Percentiles rank a stretch among this genome's conserved stretches.
phyloP scores from a whole-genome alignment of 345 rosid species.

The Gossypium sturtianum region DNA sequence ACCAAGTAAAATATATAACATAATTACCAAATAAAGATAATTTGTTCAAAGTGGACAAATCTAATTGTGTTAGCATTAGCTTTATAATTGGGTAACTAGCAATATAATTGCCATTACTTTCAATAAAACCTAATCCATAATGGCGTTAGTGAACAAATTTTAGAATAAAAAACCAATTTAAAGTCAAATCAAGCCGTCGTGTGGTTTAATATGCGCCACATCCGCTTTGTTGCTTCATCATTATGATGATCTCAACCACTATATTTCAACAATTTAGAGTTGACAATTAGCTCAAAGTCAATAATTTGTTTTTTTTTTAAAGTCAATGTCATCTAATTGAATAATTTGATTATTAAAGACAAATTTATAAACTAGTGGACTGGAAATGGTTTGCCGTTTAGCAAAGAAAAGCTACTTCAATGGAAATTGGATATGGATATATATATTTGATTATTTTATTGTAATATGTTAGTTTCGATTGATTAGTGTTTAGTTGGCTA shows the following conservation, averaged over 20 bases:
- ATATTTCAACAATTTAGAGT: neutral
- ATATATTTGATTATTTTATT: no score
- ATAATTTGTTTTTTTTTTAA: neutral
- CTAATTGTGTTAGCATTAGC: neutral
- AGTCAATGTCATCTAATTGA: neutral
- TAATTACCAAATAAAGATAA: neutral
- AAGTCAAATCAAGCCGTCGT: neutral
- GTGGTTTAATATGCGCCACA: neutral
- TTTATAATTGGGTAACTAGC: neutral
- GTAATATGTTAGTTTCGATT: neutral
- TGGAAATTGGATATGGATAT: no score
- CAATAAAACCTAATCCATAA: neutral
- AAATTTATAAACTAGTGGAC: constrained; percentile 4
- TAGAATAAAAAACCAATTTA: neutral
- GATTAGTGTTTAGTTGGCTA: neutral
- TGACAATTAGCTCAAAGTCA: constrained; percentile 14
- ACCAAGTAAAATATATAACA: neutral
- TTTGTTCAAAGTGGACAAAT: neutral
- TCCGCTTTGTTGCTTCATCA: neutral
- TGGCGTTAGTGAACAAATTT: neutral
- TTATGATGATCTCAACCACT: constrained; percentile 5
- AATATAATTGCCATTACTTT: neutral
- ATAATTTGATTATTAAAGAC: neutral
- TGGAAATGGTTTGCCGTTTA: neutral
- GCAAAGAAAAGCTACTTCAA: no score